phyloP scores from a whole-genome alignment of 2,329 filamentous ascomycete species.

The Pseudonectria buxi region DNA sequence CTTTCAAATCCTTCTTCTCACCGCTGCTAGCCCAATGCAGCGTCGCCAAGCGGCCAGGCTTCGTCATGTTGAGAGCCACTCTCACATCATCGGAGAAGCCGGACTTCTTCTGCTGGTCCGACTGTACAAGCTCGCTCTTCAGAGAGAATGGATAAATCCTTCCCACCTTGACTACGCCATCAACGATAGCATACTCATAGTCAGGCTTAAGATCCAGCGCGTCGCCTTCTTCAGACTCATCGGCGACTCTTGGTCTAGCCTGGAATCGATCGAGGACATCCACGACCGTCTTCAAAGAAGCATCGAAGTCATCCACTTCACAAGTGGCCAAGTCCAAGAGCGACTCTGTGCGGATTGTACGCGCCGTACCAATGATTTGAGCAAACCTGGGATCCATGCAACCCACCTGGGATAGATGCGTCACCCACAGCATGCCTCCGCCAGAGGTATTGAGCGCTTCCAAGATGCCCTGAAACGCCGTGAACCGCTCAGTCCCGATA shows the following conservation, averaged over 20 bases:
- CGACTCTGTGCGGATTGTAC: conserved; percentile 25
- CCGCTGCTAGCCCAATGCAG: conserved; percentile 12
- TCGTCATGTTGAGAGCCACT: conserved; percentile 5
- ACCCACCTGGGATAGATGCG: conserved; percentile 17
- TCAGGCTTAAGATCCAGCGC: conserved; percentile 21
- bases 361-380: conserved; percentile 20
- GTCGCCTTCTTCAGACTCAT: conserved; percentile 12
- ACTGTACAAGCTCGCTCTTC: conserved; percentile 12
- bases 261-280: conserved; percentile 18
- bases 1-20: conserved; percentile 1
- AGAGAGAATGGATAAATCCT: conserved; percentile 22
- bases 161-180: conserved; percentile 20
- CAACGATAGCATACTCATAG: conserved; percentile 25
- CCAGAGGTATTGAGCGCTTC: too few species aligned
- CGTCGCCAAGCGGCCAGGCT: conserved; percentile 14
- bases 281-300: conserved; percentile 2
- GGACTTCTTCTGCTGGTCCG: too few species aligned
- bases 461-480: too few species aligned
- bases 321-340: conserved; percentile 21
- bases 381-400: conserved; percentile 23
- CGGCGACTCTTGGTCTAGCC: too few species aligned
- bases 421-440: conserved; percentile 25
- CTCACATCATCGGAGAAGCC: not conserved
- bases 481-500: too few species aligned
- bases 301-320: conserved; percentile 20